Percentiles rank a stretch among this genome's conserved stretches.
Conservation (phyloP, 202 grass and related monocot genomes). For the Schoenoplectus triqueter region DNA sequence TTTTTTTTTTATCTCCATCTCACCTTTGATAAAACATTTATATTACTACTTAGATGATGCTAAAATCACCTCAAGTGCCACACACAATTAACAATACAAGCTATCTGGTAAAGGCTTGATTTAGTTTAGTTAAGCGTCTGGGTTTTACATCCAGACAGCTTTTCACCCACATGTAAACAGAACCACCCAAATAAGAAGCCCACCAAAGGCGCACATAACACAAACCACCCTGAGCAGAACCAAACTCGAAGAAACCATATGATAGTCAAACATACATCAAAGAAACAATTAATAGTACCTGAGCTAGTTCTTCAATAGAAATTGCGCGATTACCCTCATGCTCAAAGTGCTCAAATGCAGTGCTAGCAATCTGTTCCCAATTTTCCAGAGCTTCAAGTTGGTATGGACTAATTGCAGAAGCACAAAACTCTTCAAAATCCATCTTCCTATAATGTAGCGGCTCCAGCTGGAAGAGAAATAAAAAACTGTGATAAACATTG, state of each 20-base stretch:
- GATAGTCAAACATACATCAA: not conserved
- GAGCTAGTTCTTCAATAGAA: conserved; percentile 83
- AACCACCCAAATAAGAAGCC: not conserved
- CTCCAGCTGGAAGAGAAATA: conserved; percentile 65
- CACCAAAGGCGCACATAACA: not conserved
- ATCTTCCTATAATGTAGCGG: conserved; percentile 84
- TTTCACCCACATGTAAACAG: not conserved
- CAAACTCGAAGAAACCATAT: not conserved
- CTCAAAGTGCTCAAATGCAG: conserved; percentile 93
- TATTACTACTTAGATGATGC: not conserved
- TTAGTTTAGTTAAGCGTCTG: not conserved
- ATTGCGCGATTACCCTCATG: conserved; percentile 86
- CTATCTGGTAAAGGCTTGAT: not conserved
- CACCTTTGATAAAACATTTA: not conserved
- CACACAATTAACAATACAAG: not conserved
- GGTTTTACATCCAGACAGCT: not conserved
- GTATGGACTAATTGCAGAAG: conserved; percentile 84
- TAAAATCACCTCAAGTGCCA: not conserved
- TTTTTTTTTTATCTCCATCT: not conserved
- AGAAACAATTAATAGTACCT: conserved; percentile 53
- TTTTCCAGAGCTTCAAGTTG: conserved; percentile 93
- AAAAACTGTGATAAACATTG: not conserved
- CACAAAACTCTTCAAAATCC: conserved; percentile 96
- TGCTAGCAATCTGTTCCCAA: conserved; percentile 94
- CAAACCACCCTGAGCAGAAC: not conserved